A percentile compares a stretch with the other conserved stretches of the same genome.
Evolutionary conservation across 2,329 filamentous ascomycete genomes (phyloP).

Genomic region (Aspergillus sp.): DNA sequence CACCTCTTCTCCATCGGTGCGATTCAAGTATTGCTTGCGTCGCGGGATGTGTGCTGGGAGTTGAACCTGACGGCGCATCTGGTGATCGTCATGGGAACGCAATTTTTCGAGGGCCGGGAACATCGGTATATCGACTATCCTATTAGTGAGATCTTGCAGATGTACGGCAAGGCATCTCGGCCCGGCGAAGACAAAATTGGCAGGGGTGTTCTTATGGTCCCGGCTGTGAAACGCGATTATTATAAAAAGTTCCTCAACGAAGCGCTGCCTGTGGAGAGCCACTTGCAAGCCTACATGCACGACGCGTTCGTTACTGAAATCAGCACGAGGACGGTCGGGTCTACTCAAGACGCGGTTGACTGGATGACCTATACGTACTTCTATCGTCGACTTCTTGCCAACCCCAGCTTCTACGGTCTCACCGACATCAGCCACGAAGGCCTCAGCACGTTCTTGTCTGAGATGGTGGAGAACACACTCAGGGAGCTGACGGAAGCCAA

Average conservation of each 20-base stretch:
- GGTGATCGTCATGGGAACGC: conserved; percentile 93
- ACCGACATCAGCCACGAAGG: conserved; percentile 83
- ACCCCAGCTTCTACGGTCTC: conserved; percentile 92
- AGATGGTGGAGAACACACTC: conserved; percentile 84
- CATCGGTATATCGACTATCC: conserved; percentile 97
- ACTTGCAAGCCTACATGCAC: conserved; percentile 81
- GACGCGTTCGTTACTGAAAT: conserved; percentile 97
- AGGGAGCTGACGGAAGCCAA: conserved; percentile 86
- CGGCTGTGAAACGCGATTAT: conserved; percentile 87
- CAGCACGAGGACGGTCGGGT: conserved; percentile 89
- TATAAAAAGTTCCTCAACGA: conserved; percentile 99
- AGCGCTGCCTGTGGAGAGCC: conserved; percentile 88
- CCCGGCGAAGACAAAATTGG: conserved; percentile 69
- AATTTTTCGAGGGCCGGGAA: conserved; percentile 93
- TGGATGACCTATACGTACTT: conserved; percentile 99
- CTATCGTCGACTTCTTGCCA: conserved; percentile 86
- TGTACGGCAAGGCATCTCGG: conserved; percentile 89
- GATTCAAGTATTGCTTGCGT: conserved; percentile 73
- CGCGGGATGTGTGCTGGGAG: conserved; percentile 93
- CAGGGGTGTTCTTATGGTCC: conserved; percentile 92
- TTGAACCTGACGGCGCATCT: conserved; percentile 79
- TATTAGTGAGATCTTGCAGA: conserved; percentile 86
- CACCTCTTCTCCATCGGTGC: conserved; percentile 84
- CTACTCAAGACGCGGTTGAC: conserved; percentile 92
- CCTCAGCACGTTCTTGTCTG: conserved; percentile 87